These are phyloP conservation scores for Trifolium dubium DNA, from an alignment of 306 rosid species.

Conservation along the genomic window DNA sequence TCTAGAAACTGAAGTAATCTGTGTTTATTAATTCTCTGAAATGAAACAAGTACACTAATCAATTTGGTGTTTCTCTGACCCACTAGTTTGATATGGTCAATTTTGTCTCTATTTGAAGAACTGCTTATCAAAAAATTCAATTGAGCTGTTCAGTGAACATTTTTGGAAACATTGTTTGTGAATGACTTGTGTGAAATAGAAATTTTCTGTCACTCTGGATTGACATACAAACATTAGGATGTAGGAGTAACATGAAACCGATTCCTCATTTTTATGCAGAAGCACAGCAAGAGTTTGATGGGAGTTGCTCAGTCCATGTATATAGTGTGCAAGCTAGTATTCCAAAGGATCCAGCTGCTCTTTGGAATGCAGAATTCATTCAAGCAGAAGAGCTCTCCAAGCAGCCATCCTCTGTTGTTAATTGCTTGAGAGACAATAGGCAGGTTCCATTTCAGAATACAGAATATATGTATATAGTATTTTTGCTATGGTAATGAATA, in stretches of 20 bases:
- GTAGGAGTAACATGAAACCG: conserved; percentile 28
- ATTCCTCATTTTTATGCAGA: conserved; percentile 63
- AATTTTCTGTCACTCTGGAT: neutral
- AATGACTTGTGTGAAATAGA: conserved; percentile 10
- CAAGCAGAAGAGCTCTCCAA: conserved; percentile 93
- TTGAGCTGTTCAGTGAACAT: conserved; percentile 23
- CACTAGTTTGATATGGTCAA: conserved; percentile 12
- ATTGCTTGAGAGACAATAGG: conserved; percentile 98
- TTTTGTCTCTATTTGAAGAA: conserved; percentile 20
- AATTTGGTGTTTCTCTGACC: conserved; percentile 12
- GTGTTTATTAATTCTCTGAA: conserved; percentile 13
- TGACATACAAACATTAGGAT: conserved; percentile 23
- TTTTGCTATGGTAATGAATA: neutral
- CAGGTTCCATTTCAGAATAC: conserved; percentile 24
- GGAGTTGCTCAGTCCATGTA: conserved; percentile 79
- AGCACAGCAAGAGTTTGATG: conserved; percentile 80
- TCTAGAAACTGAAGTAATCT: conserved; percentile 11
- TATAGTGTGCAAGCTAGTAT: conserved; percentile 91
- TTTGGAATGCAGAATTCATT: conserved; percentile 90
- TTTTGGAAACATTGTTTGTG: conserved; percentile 9
- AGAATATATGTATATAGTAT: conserved; percentile 24
- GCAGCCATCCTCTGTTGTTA: conserved; percentile 70
- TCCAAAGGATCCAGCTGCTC: conserved; percentile 90
- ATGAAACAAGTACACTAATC: conserved; percentile 13
- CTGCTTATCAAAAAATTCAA: conserved; percentile 4